Conservation (phyloP, 192 early-diverging fungal species). For the Lobosporangium transversale region DNA sequence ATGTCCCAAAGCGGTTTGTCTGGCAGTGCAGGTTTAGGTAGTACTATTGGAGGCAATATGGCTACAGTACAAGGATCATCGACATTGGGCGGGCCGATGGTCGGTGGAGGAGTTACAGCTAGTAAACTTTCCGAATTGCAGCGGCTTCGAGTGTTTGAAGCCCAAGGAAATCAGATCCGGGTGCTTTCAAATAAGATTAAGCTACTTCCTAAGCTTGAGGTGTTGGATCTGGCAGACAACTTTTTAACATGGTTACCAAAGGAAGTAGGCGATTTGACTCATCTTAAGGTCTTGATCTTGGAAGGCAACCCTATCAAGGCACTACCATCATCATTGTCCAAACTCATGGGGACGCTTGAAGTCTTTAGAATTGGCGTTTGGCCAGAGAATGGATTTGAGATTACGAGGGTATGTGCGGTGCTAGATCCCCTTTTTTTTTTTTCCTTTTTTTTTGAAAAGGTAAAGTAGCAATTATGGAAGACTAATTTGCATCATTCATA, state of each 20-base stretch:
- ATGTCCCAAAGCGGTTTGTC: not conserved
- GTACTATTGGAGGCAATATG: too few relatives aligned
- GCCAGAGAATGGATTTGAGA: conserved; percentile 55
- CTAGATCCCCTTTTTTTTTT: too few relatives aligned
- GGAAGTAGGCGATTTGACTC: conserved; percentile 41
- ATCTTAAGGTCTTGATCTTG: conserved; percentile 47
- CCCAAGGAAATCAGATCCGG: conserved; percentile 59
- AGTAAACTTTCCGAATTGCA: conserved; percentile 50
- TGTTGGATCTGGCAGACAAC: conserved; percentile 52
- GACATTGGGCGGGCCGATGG: conserved; percentile 1
- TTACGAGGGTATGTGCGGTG: conserved; percentile 33
- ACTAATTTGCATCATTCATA: too few relatives aligned
- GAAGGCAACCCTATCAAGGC: conserved; percentile 54
- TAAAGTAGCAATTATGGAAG: too few relatives aligned
- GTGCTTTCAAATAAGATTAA: conserved; percentile 57
- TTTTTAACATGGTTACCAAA: conserved; percentile 47
- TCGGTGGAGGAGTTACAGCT: conserved; percentile 35
- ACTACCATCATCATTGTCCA: conserved; percentile 49
- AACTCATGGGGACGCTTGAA: conserved; percentile 50
- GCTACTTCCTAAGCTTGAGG: conserved; percentile 33
- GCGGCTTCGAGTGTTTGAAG: conserved; percentile 48
- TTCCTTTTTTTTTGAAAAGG: too few relatives aligned
- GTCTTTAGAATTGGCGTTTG: conserved; percentile 58
- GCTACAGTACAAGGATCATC: not conserved
- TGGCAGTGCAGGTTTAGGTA: too few relatives aligned